phyloP scores from a whole-genome alignment of 2,329 filamentous ascomycete species.

The Trichoderma harzianum region DNA sequence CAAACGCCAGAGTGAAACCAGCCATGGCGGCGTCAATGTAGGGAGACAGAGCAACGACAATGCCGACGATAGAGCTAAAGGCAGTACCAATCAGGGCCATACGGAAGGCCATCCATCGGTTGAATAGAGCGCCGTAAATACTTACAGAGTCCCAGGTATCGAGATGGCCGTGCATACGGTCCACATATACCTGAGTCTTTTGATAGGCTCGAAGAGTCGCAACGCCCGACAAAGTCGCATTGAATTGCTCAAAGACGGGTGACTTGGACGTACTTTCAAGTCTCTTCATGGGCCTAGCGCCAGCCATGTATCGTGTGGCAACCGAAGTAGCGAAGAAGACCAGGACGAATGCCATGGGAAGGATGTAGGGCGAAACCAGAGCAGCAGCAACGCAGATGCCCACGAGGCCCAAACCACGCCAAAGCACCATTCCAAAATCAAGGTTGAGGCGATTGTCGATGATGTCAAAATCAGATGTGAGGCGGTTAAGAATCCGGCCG shows the following conservation, averaged over 20 bases:
- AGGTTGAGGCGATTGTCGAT: constrained; percentile 66
- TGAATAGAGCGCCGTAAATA: constrained; percentile 68
- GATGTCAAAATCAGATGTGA: constrained; percentile 72
- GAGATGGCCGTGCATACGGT: constrained; percentile 66
- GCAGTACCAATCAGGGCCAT: constrained; percentile 66
- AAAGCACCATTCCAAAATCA: constrained; percentile 58
- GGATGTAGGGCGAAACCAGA: constrained; percentile 65
- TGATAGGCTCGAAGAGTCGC: constrained; percentile 73
- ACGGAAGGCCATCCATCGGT: constrained; percentile 73
- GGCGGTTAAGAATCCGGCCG: constrained; percentile 72
- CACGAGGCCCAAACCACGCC: constrained; percentile 58
- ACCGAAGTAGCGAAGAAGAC: constrained; percentile 56
- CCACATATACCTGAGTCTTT: constrained; percentile 63
- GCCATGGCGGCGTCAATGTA: constrained; percentile 66
- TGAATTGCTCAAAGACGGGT: constrained; percentile 78
- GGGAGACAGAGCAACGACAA: constrained; percentile 59
- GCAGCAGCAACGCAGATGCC: constrained; percentile 65
- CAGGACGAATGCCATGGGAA: constrained; percentile 58
- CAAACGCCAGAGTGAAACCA: constrained; percentile 72
- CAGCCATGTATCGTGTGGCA: constrained; percentile 62
- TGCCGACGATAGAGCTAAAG: constrained; percentile 64
- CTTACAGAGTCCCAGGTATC: constrained; percentile 65
- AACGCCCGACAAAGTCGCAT: constrained; percentile 67
- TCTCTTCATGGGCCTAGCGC: constrained; percentile 70
- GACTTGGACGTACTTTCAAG: constrained; percentile 75